phyloP scores from a whole-genome alignment of 495 filamentous ascomycete genomes.

The Haplographium delicatum region DNA sequence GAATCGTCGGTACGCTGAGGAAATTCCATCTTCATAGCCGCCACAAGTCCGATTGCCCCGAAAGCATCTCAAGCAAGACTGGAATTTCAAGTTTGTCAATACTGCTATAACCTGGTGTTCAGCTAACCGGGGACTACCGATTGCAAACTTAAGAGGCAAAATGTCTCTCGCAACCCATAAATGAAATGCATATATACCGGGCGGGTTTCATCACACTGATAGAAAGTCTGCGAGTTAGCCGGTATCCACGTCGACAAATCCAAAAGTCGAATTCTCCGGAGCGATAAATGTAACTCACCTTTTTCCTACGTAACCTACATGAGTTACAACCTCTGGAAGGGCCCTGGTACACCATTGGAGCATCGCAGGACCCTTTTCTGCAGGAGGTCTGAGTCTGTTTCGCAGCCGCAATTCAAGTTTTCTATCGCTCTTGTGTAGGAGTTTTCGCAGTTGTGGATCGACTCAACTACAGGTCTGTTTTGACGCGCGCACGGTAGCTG shows the following conservation, averaged over 20 bases:
- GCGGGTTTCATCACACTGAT: constrained; percentile 30
- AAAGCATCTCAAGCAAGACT: constrained; percentile 32
- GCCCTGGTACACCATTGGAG: constrained; percentile 30
- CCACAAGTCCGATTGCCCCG: constrained; percentile 28
- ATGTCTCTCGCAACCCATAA: background rate
- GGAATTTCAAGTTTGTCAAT: no score
- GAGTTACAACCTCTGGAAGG: constrained; percentile 31
- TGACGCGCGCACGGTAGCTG: no score
- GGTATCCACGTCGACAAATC: background rate
- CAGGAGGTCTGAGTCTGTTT: no score
- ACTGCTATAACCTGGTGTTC: no score
- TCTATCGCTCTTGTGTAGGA: no score
- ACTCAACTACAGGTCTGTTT: no score
- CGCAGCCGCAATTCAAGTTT: no score
- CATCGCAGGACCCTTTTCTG: no score
- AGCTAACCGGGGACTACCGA: no score
- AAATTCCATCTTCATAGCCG: constrained; percentile 26
- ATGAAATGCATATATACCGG: constrained; percentile 23
- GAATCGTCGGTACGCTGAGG: constrained; percentile 25
- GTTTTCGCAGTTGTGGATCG: no score
- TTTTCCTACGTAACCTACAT: constrained; percentile 31
- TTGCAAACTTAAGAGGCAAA: no score
- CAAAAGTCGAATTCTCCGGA: background rate
- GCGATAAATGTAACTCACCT: constrained; percentile 19
- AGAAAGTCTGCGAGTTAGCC: background rate